A percentile compares a stretch with the other conserved stretches of the same genome.
Conservation (phyloP, 768 basidiomycete genomes). For the Termitomyces sp. region DNA sequence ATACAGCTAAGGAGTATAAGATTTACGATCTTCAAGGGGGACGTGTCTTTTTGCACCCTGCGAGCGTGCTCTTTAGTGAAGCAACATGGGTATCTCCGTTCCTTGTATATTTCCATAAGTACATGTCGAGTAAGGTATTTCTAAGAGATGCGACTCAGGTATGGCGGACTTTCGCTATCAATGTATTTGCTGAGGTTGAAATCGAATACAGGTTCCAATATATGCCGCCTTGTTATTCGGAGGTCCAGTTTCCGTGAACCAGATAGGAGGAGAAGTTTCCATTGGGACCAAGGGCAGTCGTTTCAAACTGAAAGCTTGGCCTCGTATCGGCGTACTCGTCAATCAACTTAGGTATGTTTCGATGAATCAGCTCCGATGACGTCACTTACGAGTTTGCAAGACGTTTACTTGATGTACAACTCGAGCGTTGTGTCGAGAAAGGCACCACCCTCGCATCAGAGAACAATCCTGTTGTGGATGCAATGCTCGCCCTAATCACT, state of each 20-base stretch:
- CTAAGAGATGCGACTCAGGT: slow-evolving; percentile 87
- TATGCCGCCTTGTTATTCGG: slow-evolving; percentile 85
- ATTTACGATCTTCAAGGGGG: slow-evolving; percentile 64
- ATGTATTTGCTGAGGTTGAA: neutral
- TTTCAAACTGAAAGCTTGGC: slow-evolving; percentile 74
- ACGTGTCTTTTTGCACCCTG: slow-evolving; percentile 80
- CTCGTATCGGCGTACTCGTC: slow-evolving; percentile 86
- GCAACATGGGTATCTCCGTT: slow-evolving; percentile 75
- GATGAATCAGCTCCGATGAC: neutral
- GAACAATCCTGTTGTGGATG: slow-evolving; percentile 47
- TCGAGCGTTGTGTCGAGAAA: slow-evolving; percentile 60
- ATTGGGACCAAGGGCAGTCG: slow-evolving; percentile 47
- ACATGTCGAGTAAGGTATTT: slow-evolving; percentile 79
- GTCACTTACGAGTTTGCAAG: slow-evolving; percentile 26
- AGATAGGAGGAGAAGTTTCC: slow-evolving; percentile 72
- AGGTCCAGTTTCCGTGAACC: slow-evolving; percentile 72
- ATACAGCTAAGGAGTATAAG: slow-evolving; percentile 79
- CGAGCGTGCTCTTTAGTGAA: slow-evolving; percentile 71
- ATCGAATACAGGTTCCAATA: slow-evolving; percentile 61
- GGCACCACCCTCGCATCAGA: slow-evolving; percentile 43
- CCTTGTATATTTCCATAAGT: slow-evolving; percentile 79
- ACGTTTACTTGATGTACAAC: slow-evolving; percentile 63
- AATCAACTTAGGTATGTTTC: slow-evolving; percentile 71
- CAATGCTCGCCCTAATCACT: slow-evolving; percentile 27
- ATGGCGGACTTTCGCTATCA: slow-evolving; percentile 9